phyloP scores from a whole-genome alignment of 129 eudicot species.

The Logfia minima region DNA sequence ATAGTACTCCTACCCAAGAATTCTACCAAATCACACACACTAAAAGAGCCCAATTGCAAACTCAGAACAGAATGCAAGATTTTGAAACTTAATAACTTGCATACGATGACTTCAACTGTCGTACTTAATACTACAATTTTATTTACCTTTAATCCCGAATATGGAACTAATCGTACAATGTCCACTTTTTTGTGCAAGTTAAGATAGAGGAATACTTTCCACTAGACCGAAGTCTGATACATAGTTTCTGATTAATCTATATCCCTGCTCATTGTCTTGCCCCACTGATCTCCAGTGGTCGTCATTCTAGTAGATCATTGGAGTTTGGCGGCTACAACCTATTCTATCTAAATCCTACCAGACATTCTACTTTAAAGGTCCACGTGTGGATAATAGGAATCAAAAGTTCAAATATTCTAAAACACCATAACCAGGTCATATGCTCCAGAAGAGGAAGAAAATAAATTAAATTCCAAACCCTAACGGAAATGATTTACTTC shows the following conservation, averaged over 20 bases:
- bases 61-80: neutral
- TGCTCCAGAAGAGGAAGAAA: neutral
- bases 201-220: neutral
- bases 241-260: neutral
- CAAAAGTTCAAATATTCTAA: neutral
- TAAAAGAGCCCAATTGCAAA: neutral
- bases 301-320: neutral
- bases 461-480: neutral
- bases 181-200: neutral
- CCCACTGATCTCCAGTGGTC: neutral
- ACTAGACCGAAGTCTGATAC: neutral
- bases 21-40: neutral
- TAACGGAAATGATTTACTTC: neutral
- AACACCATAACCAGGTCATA: neutral
- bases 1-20: neutral
- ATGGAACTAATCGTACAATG: neutral
- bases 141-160: neutral
- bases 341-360: neutral
- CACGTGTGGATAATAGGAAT: neutral
- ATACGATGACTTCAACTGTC: neutral
- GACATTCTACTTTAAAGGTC: neutral
- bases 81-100: neutral
- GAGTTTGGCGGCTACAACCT: neutral
- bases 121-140: neutral
- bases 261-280: neutral